Evolutionary conservation across 1,139 yeast genomes (phyloP), one percentile per base, ranked within the genome.

Genomic region (Hansenula sp.): DNA sequence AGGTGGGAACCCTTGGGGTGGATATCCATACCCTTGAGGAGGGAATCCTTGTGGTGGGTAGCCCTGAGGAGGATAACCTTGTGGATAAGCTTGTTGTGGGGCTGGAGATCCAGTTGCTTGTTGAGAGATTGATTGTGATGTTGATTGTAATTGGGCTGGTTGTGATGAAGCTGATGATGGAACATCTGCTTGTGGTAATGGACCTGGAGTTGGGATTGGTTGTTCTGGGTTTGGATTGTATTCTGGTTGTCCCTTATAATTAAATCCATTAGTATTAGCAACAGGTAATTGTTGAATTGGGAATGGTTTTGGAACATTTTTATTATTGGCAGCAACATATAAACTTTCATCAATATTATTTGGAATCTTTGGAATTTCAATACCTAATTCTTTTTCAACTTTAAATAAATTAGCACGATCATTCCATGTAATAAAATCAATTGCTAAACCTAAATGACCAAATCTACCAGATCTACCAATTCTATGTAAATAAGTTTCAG

Each of bases 391-490:
- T 66, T 90, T 96, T 66, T 92, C 98, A 57, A 92, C 90, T 66
- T 88, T 88, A 69, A 89, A 92, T 58, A 92, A 74, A 58, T 85
- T 87, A 67, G 86, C 89, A 61, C 97, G 79, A 62, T 94, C 98
- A 59, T 89, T 83, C 97, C 97, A 92, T 64, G 90, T 87, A 71
- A 92, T 89, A 57, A 92, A 78, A 66, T 92, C 94, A 60, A 92
- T 90, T 33, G 98, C 98, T 62, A 92, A 76, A 73, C 98, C 98
- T 61, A 90, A 79, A 64, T 94, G 98, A 53, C 98, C 98, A 62
- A 89, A 92, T 74, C 98, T 85, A 55, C 98, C 99, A 4, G 97
- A 89, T 73, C 99, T 90, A 73, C 99, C 97, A 59, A 92, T 94
- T 76, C 98, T 86, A 68, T 92, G 98, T 56, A 92, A 77, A 65